A percentile compares a stretch with the other conserved stretches of the same genome.
Evolutionary conservation across 768 basidiomycete genomes (phyloP).

Genomic region (Polyporus arcularius): DNA sequence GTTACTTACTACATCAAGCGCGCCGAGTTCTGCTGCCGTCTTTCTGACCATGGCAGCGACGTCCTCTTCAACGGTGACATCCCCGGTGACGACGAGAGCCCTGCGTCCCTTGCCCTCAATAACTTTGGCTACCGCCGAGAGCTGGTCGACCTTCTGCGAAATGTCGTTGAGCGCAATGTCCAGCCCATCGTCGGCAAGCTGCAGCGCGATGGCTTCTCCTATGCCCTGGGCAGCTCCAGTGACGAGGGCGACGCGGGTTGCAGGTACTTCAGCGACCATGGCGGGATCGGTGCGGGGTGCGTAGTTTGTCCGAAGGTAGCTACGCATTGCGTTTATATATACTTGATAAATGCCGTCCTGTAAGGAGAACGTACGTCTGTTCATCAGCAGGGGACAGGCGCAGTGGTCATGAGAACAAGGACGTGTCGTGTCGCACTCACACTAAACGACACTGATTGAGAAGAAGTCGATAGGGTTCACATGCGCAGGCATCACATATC

Average conservation of each 20-base stretch:
- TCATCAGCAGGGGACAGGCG: no score
- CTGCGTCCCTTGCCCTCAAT: conserved; percentile 26
- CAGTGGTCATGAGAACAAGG: no score
- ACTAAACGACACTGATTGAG: no score
- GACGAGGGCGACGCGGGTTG: conserved; percentile 26
- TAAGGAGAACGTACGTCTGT: no score
- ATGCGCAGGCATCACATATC: no score
- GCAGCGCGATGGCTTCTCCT: conserved; percentile 28
- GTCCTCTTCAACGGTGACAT: conserved; percentile 43
- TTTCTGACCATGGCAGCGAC: conserved; percentile 42
- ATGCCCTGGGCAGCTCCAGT: conserved; percentile 33
- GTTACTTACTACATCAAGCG: conserved; percentile 47
- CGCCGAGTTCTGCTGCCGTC: conserved; percentile 35
- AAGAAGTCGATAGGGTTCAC: no score
- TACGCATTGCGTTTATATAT: no score
- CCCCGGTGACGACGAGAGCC: conserved; percentile 33
- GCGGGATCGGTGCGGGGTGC: no score
- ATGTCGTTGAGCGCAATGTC: conserved; percentile 25
- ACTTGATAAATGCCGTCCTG: no score
- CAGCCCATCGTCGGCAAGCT: conserved; percentile 30
- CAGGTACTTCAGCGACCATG: no score
- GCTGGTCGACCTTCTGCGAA: conserved; percentile 8
- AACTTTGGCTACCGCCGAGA: conserved; percentile 19
- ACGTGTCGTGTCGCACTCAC: no score
- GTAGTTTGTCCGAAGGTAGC: no score